A percentile compares a stretch with the other conserved stretches of the same genome.
These are phyloP conservation scores for Hortaea werneckii DNA, from an alignment of 2,329 filamentous ascomycete genomes.

Conservation along the genomic window DNA sequence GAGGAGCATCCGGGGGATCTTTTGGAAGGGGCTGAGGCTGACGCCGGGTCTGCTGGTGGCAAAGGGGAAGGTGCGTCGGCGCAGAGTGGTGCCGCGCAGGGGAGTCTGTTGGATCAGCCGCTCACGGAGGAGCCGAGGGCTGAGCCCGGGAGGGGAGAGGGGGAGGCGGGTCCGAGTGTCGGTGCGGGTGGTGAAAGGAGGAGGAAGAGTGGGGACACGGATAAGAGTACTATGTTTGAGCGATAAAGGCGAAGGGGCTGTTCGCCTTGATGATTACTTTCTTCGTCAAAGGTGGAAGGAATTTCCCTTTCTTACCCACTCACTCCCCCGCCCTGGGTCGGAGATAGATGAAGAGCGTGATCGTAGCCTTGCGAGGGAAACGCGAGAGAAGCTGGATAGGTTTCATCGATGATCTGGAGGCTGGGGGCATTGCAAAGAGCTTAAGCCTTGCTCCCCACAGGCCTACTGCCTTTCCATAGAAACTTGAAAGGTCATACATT, in stretches of 20 bases:
- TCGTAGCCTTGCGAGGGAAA: no score
- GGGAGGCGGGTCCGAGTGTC: constrained; percentile 23
- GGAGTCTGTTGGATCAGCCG: background rate
- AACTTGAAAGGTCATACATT: no score
- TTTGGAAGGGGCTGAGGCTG: constrained; percentile 41
- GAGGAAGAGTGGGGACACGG: background rate
- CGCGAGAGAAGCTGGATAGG: no score
- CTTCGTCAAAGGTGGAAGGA: no score
- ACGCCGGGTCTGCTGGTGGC: constrained; percentile 22
- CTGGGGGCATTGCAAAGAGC: no score
- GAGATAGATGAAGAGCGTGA: no score
- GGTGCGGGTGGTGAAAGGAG: constrained; percentile 17
- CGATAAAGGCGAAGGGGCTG: constrained; percentile 15
- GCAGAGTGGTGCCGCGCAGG: constrained; percentile 2
- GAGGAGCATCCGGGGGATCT: constrained; percentile 52
- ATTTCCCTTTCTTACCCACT: no score
- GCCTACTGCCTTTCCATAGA: no score
- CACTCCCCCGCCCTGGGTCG: no score
- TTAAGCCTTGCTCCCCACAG: no score
- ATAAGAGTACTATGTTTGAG: constrained; percentile 29
- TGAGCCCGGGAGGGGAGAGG: constrained; percentile 7
- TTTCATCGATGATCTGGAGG: no score
- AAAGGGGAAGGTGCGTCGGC: background rate
- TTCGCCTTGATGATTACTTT: no score
- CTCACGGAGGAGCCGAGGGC: background rate